Conservation (phyloP, 1,139 yeast species). For the Casaregolazyma lundiana region DNA sequence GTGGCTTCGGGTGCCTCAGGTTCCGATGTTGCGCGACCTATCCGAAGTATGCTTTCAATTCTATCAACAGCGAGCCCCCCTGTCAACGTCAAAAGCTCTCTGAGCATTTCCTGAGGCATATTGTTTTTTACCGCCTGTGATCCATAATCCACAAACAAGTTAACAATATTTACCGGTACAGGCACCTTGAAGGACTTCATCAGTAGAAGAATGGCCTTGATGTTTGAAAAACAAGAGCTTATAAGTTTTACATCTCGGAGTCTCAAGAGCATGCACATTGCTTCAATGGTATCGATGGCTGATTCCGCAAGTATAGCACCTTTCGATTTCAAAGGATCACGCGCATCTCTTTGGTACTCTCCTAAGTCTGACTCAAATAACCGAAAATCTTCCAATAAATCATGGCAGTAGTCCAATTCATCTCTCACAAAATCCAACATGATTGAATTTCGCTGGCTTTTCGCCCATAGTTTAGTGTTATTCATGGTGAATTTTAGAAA, state of each 20-base stretch:
- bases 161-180: slow-evolving; percentile 24
- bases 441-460: slow-evolving; percentile 48
- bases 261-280: slow-evolving; percentile 73
- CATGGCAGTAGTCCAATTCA: slow-evolving; percentile 71
- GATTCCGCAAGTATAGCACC: slow-evolving; percentile 26
- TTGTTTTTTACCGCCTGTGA: slow-evolving; percentile 23
- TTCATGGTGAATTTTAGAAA: slow-evolving; percentile 65
- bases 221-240: slow-evolving; percentile 68
- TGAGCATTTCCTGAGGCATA: slow-evolving; percentile 22
- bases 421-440: slow-evolving; percentile 82
- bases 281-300: slow-evolving; percentile 26
- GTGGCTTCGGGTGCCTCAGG: background rate
- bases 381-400: slow-evolving; percentile 60
- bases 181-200: slow-evolving; percentile 29
- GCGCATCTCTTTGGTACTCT: slow-evolving; percentile 25
- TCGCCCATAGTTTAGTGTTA: slow-evolving; percentile 71
- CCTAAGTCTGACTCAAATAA: slow-evolving; percentile 42
- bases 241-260: slow-evolving; percentile 73
- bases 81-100: slow-evolving; percentile 23
- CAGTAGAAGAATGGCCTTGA: slow-evolving; percentile 39
- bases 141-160: slow-evolving; percentile 23
- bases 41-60: slow-evolving; percentile 17
- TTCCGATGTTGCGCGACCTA: slow-evolving; percentile 6
- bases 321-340: slow-evolving; percentile 13
- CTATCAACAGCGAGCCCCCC: slow-evolving; percentile 23